phyloP scores from a whole-genome alignment of 2,329 filamentous ascomycete species.

The Akanthomyces uredinophilus region DNA sequence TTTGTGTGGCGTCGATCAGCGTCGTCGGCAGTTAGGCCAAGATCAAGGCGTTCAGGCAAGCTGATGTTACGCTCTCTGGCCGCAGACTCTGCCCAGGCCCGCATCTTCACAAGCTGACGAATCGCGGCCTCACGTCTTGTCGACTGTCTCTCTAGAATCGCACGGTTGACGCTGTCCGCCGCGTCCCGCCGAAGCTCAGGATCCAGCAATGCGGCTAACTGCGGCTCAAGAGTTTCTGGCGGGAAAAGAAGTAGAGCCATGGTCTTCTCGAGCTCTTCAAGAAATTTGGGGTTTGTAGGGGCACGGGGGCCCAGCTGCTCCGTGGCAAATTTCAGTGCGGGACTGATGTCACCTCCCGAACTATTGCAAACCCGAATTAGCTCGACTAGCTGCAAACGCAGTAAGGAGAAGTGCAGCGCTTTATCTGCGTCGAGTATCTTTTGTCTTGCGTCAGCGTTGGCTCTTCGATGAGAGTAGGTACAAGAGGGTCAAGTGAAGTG shows the following conservation, averaged over 20 bases:
- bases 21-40: constrained; percentile 35
- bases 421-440: constrained; percentile 85
- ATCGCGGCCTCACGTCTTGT: constrained; percentile 75
- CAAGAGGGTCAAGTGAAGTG: constrained; percentile 10
- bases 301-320: constrained; percentile 83
- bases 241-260: constrained; percentile 91
- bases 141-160: constrained; percentile 71
- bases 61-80: constrained; percentile 35
- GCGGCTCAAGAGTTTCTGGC: constrained; percentile 69
- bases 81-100: constrained; percentile 76
- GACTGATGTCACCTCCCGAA: constrained; percentile 64
- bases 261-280: constrained; percentile 83
- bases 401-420: constrained; percentile 78
- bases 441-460: constrained; percentile 23
- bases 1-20: constrained; percentile 22
- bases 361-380: constrained; percentile 74
- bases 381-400: constrained; percentile 89
- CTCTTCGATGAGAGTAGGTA: constrained; percentile 13
- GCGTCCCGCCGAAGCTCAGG: constrained; percentile 75
- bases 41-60: constrained; percentile 31
- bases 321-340: constrained; percentile 82
- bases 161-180: constrained; percentile 84
- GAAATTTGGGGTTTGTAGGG: constrained; percentile 72
- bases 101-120: constrained; percentile 71
- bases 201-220: constrained; percentile 70